Percentiles rank a stretch among this genome's conserved stretches.
Evolutionary conservation across 177 flowering plant genomes (phyloP).

Genomic region (Telopea speciosissima): DNA sequence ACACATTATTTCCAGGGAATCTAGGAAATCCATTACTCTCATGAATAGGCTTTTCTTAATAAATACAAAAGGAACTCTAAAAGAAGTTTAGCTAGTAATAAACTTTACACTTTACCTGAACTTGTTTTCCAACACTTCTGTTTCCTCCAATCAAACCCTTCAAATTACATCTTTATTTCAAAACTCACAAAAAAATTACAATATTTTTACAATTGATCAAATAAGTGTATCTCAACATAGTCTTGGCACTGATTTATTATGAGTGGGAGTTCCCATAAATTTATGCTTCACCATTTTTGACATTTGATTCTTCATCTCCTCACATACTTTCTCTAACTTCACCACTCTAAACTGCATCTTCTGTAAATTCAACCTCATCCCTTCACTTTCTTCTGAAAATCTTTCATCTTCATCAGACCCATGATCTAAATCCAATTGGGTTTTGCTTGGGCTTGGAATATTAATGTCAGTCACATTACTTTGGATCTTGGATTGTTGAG

Average conservation of each 20-base stretch:
- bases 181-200: no score
- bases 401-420: constrained; percentile 4
- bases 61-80: no score
- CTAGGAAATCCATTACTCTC: no score
- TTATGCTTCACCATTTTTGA: constrained; percentile 37
- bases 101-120: no score
- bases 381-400: constrained; percentile 17
- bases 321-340: constrained; percentile 71
- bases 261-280: constrained; percentile 13
- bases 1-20: no score
- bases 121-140: no score
- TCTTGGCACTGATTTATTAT: constrained; percentile 39
- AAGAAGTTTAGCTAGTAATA: no score
- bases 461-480: constrained; percentile 2
- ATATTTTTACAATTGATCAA: background rate
- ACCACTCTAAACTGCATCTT: constrained; percentile 77
- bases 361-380: constrained; percentile 43
- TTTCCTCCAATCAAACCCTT: no score
- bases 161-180: no score
- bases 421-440: constrained; percentile 20
- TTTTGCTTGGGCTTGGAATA: constrained; percentile 11
- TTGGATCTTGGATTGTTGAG: constrained; percentile 39
- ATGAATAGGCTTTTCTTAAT: no score
- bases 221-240: constrained; percentile 31
- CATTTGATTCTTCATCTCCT: constrained; percentile 74